Percentiles rank a stretch among this genome's conserved stretches.
phyloP scores from a whole-genome alignment of 2,329 filamentous ascomycete species.

The Teratosphaeria viscida region DNA sequence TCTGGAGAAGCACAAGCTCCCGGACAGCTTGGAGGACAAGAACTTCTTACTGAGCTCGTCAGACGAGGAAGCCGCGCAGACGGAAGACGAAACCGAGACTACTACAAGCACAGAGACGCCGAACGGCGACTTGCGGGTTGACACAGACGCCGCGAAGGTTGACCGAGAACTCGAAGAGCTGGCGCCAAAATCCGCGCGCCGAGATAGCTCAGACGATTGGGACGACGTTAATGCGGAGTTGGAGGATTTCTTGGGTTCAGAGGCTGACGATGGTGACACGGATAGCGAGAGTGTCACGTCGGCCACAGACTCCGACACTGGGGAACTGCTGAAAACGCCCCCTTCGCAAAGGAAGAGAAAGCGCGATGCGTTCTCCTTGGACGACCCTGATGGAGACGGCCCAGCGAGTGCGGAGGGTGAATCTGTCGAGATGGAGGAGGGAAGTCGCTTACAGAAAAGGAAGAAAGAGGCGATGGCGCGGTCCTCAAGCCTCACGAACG shows the following conservation, averaged over 20 bases:
- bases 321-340: constrained; percentile 14
- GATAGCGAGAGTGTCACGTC: constrained; percentile 14
- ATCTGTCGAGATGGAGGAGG: constrained; percentile 31
- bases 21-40: constrained; percentile 19
- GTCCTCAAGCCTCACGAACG: constrained; percentile 37
- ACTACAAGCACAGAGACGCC: constrained; percentile 1
- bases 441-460: constrained; percentile 35
- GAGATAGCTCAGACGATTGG: constrained; percentile 30
- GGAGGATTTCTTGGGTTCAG: constrained; percentile 57
- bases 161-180: constrained; percentile 33
- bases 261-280: constrained; percentile 33
- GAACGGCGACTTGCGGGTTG: constrained; percentile 5
- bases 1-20: constrained; percentile 11
- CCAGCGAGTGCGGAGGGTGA: constrained; percentile 22
- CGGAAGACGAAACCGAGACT: constrained; percentile 27
- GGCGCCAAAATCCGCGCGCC: constrained; percentile 33
- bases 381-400: constrained; percentile 23
- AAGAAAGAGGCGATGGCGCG: constrained; percentile 39
- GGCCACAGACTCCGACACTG: constrained; percentile 11
- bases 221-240: constrained; percentile 56
- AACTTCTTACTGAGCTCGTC: constrained; percentile 33
- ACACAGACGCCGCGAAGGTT: constrained; percentile 19
- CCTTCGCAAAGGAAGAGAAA: constrained; percentile 21
- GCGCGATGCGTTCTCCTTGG: constrained; percentile 11
- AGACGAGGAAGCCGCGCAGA: constrained; percentile 34